Conservation (phyloP, 1,139 yeast genomes). For the Protomyces pachydermus region DNA sequence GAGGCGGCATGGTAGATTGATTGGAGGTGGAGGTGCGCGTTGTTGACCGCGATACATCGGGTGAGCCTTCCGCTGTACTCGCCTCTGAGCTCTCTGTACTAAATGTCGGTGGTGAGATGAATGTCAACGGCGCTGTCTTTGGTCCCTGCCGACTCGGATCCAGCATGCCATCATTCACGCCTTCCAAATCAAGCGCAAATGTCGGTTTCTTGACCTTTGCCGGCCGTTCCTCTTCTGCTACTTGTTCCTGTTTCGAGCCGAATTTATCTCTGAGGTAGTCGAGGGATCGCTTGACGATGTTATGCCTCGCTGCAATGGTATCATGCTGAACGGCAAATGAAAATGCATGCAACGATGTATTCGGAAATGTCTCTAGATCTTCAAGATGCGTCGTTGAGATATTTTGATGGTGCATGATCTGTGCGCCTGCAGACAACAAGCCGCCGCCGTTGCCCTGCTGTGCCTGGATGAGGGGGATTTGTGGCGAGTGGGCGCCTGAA, state of each 20-base stretch:
- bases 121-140: slow-evolving; percentile 6
- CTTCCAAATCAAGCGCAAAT: slow-evolving; percentile 9
- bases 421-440: neutral
- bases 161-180: slow-evolving; percentile 8
- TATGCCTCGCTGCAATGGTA: slow-evolving; percentile 21
- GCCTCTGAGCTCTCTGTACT: slow-evolving; percentile 6
- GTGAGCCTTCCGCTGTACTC: slow-evolving; percentile 8
- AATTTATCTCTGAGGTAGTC: slow-evolving; percentile 20
- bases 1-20: slow-evolving; percentile 8
- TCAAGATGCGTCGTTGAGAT: slow-evolving; percentile 23
- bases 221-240: neutral
- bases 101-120: neutral
- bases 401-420: slow-evolving; percentile 7
- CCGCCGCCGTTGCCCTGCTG: neutral
- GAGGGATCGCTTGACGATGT: slow-evolving; percentile 18
- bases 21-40: slow-evolving; percentile 11
- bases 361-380: slow-evolving; percentile 22
- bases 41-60: slow-evolving; percentile 8
- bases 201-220: neutral
- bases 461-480: neutral
- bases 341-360: slow-evolving; percentile 22
- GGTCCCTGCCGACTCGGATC: slow-evolving; percentile 11
- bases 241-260: slow-evolving; percentile 4
- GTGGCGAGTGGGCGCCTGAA: neutral
- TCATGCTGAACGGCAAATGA: slow-evolving; percentile 25